phyloP scores from a whole-genome alignment of 2,329 filamentous ascomycete genomes.

The Beauveria caledonica region DNA sequence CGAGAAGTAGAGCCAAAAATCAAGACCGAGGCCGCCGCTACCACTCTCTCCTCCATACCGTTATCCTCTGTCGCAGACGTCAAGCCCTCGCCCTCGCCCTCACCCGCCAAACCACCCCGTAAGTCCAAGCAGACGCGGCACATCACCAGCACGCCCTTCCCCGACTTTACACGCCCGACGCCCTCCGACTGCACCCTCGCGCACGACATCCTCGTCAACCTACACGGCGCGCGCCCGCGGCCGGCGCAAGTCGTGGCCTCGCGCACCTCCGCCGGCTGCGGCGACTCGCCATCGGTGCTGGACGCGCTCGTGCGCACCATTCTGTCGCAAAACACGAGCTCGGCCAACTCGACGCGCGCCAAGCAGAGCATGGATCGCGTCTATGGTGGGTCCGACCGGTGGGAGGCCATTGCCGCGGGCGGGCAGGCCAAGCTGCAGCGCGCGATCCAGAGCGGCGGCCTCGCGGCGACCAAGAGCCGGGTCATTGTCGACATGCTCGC shows the following conservation, averaged over 20 bases:
- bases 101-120: background rate
- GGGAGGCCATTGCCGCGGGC: slow-evolving; percentile 33
- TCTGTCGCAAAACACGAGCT: slow-evolving; percentile 45
- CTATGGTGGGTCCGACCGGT: slow-evolving; percentile 36
- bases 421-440: slow-evolving; percentile 36
- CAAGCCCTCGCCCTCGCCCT: background rate
- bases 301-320: slow-evolving; percentile 45
- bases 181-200: slow-evolving; percentile 60
- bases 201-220: slow-evolving; percentile 51
- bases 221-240: slow-evolving; percentile 56
- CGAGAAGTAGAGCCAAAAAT: background rate
- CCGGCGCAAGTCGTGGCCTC: slow-evolving; percentile 56
- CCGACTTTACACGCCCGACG: slow-evolving; percentile 57
- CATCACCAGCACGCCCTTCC: slow-evolving; percentile 48
- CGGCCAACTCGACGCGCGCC: slow-evolving; percentile 51
- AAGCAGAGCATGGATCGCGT: slow-evolving; percentile 37
- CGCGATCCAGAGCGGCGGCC: slow-evolving; percentile 63
- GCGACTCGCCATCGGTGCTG: slow-evolving; percentile 40
- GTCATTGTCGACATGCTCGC: slow-evolving; percentile 62
- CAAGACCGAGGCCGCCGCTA: background rate
- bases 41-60: background rate
- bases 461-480: slow-evolving; percentile 64
- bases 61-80: background rate
- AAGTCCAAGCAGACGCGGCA: slow-evolving; percentile 2
- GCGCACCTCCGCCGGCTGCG: slow-evolving; percentile 54